Evolutionary conservation across 108 stramenopile genomes (phyloP), one percentile per base, ranked within the genome.

Genomic region (Parietichytrium sp.): DNA sequence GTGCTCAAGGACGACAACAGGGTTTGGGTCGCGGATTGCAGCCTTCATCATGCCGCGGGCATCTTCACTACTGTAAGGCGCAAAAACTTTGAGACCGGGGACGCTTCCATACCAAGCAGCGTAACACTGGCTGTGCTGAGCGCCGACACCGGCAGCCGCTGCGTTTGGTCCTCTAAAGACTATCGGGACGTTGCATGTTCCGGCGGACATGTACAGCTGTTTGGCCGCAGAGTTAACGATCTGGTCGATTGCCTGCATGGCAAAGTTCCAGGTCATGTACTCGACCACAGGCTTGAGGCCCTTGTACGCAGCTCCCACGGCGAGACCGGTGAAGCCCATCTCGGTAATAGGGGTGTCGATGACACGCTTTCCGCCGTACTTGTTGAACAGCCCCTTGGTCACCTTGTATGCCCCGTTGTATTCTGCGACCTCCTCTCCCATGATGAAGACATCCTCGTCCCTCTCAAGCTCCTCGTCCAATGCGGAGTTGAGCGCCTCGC

Each of bases 401-500:
- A 99, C 95, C 92, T 99, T 99, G 96, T 99, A 99, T 78, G 98
- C 98, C 27, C 98, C 98, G 83, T 99, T 94, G 85, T 99, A 99
- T 88, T 98, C 96, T 3, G 97, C 98, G 3, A 99, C 97, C 90
- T 99, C 98, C 89, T 99, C 98, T 33, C 98, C 98, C 55, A 99
- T 87, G 81, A 96, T 86, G 84, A 91, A 97, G 25, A 98, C 96
- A 20, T 78, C 79, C 45, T 93, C 91, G 83, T 99, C 96, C 31
- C 93, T 87, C 80, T 92, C 94, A 96, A 98, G 97, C 88, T 98
- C 98, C 86, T 99, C 96, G 84, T 98, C 97, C 38, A 99, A 90
- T 54, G 93, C 98, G 48, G 92, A 84, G 87, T 95, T 96, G 85
- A 99, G 93, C 47, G 98, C 98, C 80, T 99, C 98, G 36, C 98